A percentile compares a stretch with the other conserved stretches of the same genome.
phyloP scores from a whole-genome alignment of 2,329 filamentous ascomycete species.

The Xylariomycetidae sp. region DNA sequence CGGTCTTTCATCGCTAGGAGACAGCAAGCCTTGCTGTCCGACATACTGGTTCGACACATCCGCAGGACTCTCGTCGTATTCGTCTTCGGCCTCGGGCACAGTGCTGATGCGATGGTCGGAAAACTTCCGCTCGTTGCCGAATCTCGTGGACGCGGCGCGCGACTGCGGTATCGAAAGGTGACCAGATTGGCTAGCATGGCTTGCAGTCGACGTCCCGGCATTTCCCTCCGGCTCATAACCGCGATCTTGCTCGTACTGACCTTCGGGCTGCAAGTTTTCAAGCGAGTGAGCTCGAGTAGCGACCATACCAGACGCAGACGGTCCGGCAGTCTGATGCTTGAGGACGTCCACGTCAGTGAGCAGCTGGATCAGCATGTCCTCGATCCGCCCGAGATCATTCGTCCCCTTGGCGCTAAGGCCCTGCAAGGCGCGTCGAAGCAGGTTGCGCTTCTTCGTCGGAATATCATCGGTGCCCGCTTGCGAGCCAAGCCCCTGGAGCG shows the following conservation, averaged over 20 bases:
- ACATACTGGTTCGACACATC: slow-evolving; percentile 44
- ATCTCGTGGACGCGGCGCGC: slow-evolving; percentile 37
- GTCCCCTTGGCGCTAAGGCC: slow-evolving; percentile 82
- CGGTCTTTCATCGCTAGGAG: slow-evolving; percentile 49
- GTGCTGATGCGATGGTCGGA: slow-evolving; percentile 85
- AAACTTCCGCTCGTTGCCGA: slow-evolving; percentile 48
- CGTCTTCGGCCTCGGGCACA: slow-evolving; percentile 78
- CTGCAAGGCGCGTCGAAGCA: slow-evolving; percentile 92
- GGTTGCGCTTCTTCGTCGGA: slow-evolving; percentile 76
- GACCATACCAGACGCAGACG: slow-evolving; percentile 23
- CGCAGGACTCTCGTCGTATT: slow-evolving; percentile 41
- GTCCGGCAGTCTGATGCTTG: slow-evolving; percentile 52
- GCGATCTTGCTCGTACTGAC: slow-evolving; percentile 60
- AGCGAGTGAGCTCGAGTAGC: slow-evolving; percentile 57
- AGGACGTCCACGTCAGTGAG: slow-evolving; percentile 86
- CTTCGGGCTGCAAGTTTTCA: slow-evolving; percentile 58
- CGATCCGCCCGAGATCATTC: slow-evolving; percentile 81
- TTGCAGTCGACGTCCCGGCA: slow-evolving; percentile 68
- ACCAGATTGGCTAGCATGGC: slow-evolving; percentile 68
- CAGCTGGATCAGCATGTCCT: slow-evolving; percentile 87
- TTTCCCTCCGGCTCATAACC: slow-evolving; percentile 82
- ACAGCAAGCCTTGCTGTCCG: slow-evolving; percentile 54
- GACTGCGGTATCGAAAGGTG: slow-evolving; percentile 59
- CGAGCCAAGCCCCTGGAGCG: slow-evolving; percentile 49
- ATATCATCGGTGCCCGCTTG: slow-evolving; percentile 52